phyloP scores from a whole-genome alignment of 2,329 filamentous ascomycete genomes.

The Colletotrichum lupini region DNA sequence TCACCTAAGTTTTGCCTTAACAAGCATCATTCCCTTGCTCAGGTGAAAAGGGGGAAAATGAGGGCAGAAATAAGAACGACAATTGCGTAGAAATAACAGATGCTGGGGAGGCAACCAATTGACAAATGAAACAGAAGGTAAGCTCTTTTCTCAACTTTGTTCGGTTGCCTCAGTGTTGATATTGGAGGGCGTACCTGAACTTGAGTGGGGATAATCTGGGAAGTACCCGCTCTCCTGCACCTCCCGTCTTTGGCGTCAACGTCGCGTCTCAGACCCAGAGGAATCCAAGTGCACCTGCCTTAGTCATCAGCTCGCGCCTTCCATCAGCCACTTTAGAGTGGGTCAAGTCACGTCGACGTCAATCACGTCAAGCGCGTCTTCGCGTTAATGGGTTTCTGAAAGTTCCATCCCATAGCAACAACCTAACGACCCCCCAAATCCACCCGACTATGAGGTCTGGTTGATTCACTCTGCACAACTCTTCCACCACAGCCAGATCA shows the following conservation, averaged over 20 bases:
- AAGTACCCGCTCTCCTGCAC: background rate
- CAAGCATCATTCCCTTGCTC: too few relatives aligned
- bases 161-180: too few relatives aligned
- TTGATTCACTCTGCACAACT: constrained; percentile 9
- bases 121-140: too few relatives aligned
- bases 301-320: constrained; percentile 23
- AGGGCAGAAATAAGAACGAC: too few relatives aligned
- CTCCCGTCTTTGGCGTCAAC: background rate
- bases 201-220: background rate
- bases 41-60: too few relatives aligned
- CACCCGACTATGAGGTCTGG: constrained; percentile 15
- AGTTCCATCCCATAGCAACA: constrained; percentile 20
- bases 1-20: too few relatives aligned
- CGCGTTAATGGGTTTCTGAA: constrained; percentile 26
- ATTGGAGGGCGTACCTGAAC: too few relatives aligned
- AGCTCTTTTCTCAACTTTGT: too few relatives aligned
- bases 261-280: background rate
- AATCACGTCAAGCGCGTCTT: constrained; percentile 46
- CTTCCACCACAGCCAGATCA: background rate
- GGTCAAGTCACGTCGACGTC: constrained; percentile 45
- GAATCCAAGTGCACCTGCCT: background rate
- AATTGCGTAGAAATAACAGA: too few relatives aligned
- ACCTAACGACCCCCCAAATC: constrained; percentile 17
- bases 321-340: constrained; percentile 39
- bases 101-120: too few relatives aligned